Conservation (phyloP, 345 rosid genomes). For the Eucalyptus brandiana region DNA sequence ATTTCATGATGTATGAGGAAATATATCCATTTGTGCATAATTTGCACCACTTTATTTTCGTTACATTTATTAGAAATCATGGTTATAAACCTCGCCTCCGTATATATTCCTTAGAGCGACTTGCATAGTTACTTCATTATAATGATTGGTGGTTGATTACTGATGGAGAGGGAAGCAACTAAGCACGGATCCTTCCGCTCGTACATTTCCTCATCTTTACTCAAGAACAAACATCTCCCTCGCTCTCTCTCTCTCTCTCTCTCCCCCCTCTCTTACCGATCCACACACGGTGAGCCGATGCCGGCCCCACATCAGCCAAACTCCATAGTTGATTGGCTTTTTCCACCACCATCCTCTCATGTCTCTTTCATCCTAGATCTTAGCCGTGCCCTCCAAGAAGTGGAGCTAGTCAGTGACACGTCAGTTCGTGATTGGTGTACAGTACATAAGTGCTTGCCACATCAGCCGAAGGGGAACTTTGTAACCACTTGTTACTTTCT, state of each 20-base stretch:
- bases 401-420: neutral
- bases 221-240: neutral
- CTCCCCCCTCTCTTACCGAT: neutral
- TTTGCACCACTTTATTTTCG: neutral
- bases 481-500: neutral
- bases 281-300: neutral
- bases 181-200: neutral
- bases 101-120: accelerated
- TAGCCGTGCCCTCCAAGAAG: neutral
- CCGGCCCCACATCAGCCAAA: neutral
- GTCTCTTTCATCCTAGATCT: neutral
- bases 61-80: neutral
- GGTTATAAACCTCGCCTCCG: neutral
- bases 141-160: neutral
- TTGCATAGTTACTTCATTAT: neutral
- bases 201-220: accelerated
- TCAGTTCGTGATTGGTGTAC: neutral
- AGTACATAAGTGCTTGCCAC: neutral
- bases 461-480: neutral
- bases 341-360: accelerated
- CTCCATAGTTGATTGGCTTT: neutral
- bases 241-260: neutral
- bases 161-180: neutral
- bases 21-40: neutral
- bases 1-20: no score